Percentiles rank a stretch among this genome's conserved stretches.
Conservation (phyloP, 1,284 basidiomycete genomes). For the Trametes hirsuta region DNA sequence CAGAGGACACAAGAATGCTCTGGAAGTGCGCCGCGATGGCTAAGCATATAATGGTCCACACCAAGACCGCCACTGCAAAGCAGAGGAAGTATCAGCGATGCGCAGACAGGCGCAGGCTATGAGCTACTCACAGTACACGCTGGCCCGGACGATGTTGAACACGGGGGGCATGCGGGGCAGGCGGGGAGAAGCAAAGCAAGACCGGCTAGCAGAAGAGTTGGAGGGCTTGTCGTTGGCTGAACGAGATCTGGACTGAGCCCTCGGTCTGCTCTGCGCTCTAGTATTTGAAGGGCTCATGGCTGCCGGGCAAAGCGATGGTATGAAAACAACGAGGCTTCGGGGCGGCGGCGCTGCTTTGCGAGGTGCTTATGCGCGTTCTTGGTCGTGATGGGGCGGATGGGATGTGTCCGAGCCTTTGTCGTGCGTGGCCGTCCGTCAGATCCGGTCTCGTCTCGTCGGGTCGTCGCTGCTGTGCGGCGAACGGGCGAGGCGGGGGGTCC, state of each 20-base stretch:
- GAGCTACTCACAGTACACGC: conserved; percentile 58
- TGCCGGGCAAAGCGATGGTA: conserved; percentile 23
- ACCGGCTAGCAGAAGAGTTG: conserved; percentile 25
- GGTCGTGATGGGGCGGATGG: conserved; percentile 15
- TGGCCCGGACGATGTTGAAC: conserved; percentile 67
- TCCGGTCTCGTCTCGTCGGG: not conserved
- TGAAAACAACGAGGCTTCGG: conserved; percentile 33
- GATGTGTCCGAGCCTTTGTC: conserved; percentile 13
- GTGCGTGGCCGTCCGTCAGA: conserved; percentile 5
- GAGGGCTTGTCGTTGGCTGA: conserved; percentile 19
- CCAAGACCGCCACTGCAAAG: conserved; percentile 56
- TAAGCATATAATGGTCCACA: conserved; percentile 75
- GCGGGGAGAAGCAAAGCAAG: conserved; percentile 29
- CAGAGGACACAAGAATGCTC: conserved; percentile 66
- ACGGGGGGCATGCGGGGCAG: conserved; percentile 48
- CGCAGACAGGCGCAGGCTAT: not conserved
- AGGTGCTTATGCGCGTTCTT: conserved; percentile 6
- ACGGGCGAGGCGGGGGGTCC: conserved; percentile 13
- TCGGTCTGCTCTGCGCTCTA: conserved; percentile 25
- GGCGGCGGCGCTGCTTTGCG: conserved; percentile 19
- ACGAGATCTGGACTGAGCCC: conserved; percentile 34
- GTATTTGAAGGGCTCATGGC: conserved; percentile 45
- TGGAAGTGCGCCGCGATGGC: conserved; percentile 78
- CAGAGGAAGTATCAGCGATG: not conserved
- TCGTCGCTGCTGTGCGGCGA: conserved; percentile 2